These are phyloP conservation scores for Clarireedia paspali DNA, from an alignment of 2,329 filamentous ascomycete species.

Conservation along the genomic window DNA sequence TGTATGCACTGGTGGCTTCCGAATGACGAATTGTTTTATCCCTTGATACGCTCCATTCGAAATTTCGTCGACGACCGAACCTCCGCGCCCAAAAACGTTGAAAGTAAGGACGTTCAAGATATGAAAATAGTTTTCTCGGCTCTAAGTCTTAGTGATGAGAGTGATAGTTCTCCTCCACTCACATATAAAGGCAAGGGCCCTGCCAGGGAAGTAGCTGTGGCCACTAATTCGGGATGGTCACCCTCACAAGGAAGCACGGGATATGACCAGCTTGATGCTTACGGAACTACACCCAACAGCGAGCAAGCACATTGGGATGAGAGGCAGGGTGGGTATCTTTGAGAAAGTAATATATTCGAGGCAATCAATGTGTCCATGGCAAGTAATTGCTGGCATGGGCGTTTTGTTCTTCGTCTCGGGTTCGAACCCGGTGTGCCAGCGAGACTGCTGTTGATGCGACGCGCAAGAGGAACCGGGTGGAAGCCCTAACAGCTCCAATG, in stretches of 20 bases:
- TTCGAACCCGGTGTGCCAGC: too few species aligned
- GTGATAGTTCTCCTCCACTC: conserved; percentile 8
- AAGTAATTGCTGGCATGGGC: too few species aligned
- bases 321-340: background rate
- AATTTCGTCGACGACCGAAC: conserved; percentile 75
- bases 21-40: conserved; percentile 66
- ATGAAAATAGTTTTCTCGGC: conserved; percentile 67
- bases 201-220: conserved; percentile 10
- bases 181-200: conserved; percentile 7
- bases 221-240: conserved; percentile 8
- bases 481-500: too few species aligned
- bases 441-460: too few species aligned
- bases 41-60: conserved; percentile 68
- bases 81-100: conserved; percentile 46
- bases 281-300: conserved; percentile 2
- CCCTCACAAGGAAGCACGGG: background rate
- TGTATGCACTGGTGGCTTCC: conserved; percentile 86
- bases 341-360: background rate
- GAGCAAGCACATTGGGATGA: background rate
- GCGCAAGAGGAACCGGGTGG: too few species aligned
- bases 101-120: conserved; percentile 61
- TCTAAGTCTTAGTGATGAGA: conserved; percentile 43
- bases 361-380: background rate
- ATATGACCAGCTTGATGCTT: conserved; percentile 4
- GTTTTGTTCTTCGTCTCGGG: too few species aligned